A percentile compares a stretch with the other conserved stretches of the same genome.
These are phyloP conservation scores for Thermochaetoides thermophila DNA, from an alignment of 495 filamentous ascomycete species.

Conservation along the genomic window DNA sequence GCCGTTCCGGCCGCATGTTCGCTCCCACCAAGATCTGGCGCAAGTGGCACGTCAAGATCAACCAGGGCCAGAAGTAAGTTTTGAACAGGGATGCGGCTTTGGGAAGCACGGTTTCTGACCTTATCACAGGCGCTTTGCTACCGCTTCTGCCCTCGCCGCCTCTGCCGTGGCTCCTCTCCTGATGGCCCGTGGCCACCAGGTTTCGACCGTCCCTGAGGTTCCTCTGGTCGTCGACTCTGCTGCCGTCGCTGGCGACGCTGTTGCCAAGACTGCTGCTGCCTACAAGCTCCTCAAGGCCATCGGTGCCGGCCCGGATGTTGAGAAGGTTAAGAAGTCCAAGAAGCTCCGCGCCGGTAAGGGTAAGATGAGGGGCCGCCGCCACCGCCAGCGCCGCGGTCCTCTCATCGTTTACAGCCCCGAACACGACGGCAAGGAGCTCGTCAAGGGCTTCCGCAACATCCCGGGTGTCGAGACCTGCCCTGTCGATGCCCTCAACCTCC, in stretches of 20 bases:
- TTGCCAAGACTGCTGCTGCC: constrained; percentile 82
- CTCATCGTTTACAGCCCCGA: constrained; percentile 92
- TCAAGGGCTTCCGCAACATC: constrained; percentile 92
- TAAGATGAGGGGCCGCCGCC: constrained; percentile 86
- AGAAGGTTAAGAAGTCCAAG: constrained; percentile 83
- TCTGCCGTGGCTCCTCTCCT: constrained; percentile 89
- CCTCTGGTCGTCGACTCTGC: constrained; percentile 88
- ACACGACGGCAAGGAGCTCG: constrained; percentile 80
- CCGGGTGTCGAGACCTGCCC: constrained; percentile 94
- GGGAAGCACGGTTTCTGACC: constrained; percentile 1
- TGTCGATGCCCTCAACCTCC: constrained; percentile 91
- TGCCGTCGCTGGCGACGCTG: constrained; percentile 58
- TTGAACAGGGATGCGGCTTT: not conserved
- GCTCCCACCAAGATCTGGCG: constrained; percentile 99
- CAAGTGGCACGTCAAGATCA: constrained; percentile 99
- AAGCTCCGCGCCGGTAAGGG: constrained; percentile 97
- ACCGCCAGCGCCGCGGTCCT: constrained; percentile 93
- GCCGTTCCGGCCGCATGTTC: constrained; percentile 99
- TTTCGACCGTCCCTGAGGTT: constrained; percentile 84
- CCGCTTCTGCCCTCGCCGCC: constrained; percentile 88
- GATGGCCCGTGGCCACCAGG: constrained; percentile 90
- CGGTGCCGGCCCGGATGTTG: constrained; percentile 77
- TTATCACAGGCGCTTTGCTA: constrained; percentile 71
- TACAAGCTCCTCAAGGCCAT: constrained; percentile 73
- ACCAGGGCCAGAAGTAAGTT: constrained; percentile 85